Conservation (phyloP, 495 filamentous ascomycete species). For the Penicillium chermesinum region DNA sequence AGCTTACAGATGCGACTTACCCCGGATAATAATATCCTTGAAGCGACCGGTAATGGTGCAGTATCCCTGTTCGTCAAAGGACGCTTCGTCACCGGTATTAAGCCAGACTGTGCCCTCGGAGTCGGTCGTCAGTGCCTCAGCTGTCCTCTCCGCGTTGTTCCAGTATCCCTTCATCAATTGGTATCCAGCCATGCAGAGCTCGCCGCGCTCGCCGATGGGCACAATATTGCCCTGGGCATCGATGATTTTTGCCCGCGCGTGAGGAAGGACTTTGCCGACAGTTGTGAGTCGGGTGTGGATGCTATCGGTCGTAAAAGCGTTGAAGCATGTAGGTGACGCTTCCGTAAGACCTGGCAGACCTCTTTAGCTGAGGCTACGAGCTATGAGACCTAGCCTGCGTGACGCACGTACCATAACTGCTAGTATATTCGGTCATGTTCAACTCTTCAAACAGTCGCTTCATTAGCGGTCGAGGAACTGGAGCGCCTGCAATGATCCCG, state of each 20-base stretch:
- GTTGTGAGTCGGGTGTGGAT: conserved; percentile 55
- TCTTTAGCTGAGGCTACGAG: not conserved
- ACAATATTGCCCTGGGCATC: conserved; percentile 54
- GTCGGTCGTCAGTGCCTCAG: conserved; percentile 55
- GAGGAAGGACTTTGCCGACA: conserved; percentile 63
- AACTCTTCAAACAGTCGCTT: conserved; percentile 53
- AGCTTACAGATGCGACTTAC: conserved; percentile 16
- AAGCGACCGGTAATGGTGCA: conserved; percentile 66
- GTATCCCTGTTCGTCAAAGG: conserved; percentile 59
- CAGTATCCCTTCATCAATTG: conserved; percentile 66
- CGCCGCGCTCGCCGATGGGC: conserved; percentile 54
- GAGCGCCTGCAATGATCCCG: conserved; percentile 64
- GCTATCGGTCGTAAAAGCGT: conserved; percentile 60
- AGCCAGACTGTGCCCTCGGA: conserved; percentile 57
- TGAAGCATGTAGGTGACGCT: conserved; percentile 66
- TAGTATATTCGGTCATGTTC: conserved; percentile 64
- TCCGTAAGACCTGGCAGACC: conserved; percentile 57
- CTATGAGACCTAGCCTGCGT: not conserved
- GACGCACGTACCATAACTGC: conserved; percentile 53
- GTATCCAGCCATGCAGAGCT: conserved; percentile 65
- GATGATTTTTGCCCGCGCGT: conserved; percentile 63
- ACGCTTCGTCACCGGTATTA: conserved; percentile 65
- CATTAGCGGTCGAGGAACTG: conserved; percentile 61
- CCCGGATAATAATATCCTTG: conserved; percentile 83
- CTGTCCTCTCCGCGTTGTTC: conserved; percentile 65